Percentiles rank a stretch among this genome's conserved stretches.
These are phyloP conservation scores for Cercospora canescens DNA, from an alignment of 2,329 filamentous ascomycete genomes.

Conservation along the genomic window DNA sequence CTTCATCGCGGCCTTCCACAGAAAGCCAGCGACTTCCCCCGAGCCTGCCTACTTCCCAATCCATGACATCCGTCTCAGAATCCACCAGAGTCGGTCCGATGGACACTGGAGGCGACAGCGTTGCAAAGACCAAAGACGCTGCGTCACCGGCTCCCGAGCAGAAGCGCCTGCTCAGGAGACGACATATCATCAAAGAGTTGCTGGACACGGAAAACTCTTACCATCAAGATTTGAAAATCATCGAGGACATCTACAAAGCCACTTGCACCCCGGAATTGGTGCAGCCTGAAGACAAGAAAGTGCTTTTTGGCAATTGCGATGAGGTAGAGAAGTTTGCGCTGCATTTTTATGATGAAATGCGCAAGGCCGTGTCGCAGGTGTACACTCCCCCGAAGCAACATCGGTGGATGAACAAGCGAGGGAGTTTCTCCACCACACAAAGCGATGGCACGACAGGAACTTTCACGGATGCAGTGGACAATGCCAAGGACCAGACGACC, in stretches of 20 bases:
- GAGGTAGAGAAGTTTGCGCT: constrained; percentile 88
- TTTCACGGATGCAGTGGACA: constrained; percentile 39
- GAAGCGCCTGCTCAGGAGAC: constrained; percentile 75
- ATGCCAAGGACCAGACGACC: constrained; percentile 60
- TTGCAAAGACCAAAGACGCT: constrained; percentile 24
- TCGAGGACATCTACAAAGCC: constrained; percentile 96
- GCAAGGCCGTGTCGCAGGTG: constrained; percentile 74
- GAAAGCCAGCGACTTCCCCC: constrained; percentile 33
- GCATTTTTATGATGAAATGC: constrained; percentile 74
- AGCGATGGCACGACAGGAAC: constrained; percentile 38
- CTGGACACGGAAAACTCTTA: constrained; percentile 91
- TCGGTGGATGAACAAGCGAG: constrained; percentile 55
- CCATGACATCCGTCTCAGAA: constrained; percentile 36
- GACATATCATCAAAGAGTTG: constrained; percentile 85
- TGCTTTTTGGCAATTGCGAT: constrained; percentile 89
- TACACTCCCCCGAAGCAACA: constrained; percentile 67
- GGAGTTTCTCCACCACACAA: constrained; percentile 47
- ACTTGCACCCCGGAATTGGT: constrained; percentile 72
- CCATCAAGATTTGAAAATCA: constrained; percentile 93
- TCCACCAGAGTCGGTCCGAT: constrained; percentile 32
- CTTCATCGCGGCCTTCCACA: constrained; percentile 31
- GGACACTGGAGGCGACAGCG: constrained; percentile 26
- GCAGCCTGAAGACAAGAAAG: constrained; percentile 79
- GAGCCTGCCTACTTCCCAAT: constrained; percentile 32
- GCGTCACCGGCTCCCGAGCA: constrained; percentile 46